A percentile compares a stretch with the other conserved stretches of the same genome.
These are phyloP conservation scores for Filobasidium uniguttulatum DNA, from an alignment of 1,284 basidiomycete genomes.

Conservation along the genomic window DNA sequence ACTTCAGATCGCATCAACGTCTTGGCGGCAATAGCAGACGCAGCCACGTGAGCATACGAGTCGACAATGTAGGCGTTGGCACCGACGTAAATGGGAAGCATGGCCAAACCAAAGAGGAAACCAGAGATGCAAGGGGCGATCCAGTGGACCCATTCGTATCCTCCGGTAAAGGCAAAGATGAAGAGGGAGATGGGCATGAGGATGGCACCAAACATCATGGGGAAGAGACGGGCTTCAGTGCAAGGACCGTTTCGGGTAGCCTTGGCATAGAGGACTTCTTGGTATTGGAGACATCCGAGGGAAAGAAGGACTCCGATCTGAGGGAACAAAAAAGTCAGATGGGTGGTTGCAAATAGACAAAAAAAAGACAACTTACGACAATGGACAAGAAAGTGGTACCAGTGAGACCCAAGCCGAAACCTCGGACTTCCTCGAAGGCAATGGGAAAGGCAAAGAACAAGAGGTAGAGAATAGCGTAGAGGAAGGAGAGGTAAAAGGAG, in stretches of 20 bases:
- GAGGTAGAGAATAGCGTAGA: constrained; percentile 36
- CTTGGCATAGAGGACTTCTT: constrained; percentile 27
- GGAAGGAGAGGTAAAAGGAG: constrained; percentile 39
- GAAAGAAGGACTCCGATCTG: constrained; percentile 27
- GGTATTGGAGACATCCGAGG: constrained; percentile 23
- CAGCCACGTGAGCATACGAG: constrained; percentile 24
- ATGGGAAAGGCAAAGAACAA: constrained; percentile 35
- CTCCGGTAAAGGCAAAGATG: constrained; percentile 31
- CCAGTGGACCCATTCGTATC: constrained; percentile 24
- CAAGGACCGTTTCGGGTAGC: constrained; percentile 17
- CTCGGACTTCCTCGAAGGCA: constrained; percentile 32
- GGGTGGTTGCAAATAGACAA: background rate
- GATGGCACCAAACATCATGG: constrained; percentile 27
- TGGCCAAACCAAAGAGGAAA: constrained; percentile 25
- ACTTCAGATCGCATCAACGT: constrained; percentile 39
- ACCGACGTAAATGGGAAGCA: constrained; percentile 31
- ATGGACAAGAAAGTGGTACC: constrained; percentile 34
- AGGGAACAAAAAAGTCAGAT: background rate
- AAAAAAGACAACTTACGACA: constrained; percentile 16
- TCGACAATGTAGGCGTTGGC: constrained; percentile 33
- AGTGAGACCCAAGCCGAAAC: constrained; percentile 30
- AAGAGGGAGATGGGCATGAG: constrained; percentile 37
- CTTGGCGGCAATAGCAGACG: constrained; percentile 40
- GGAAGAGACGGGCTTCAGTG: constrained; percentile 26
- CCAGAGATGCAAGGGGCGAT: constrained; percentile 25